Conservation (phyloP, 2,329 filamentous ascomycete species). For the Paecilomyces fulvus region DNA sequence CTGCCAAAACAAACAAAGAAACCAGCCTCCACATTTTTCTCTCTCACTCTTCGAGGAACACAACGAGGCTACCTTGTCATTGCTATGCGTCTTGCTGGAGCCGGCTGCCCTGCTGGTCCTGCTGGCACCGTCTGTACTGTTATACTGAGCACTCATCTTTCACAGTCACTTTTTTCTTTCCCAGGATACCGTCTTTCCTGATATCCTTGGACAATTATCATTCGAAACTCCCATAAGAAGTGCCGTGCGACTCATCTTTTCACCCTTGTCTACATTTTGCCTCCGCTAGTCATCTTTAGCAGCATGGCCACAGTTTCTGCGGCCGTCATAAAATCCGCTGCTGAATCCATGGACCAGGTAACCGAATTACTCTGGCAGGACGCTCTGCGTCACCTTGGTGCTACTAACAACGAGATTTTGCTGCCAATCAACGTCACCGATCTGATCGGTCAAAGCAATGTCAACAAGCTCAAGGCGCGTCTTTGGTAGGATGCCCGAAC, state of each 20-base stretch:
- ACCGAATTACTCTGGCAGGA: constrained; percentile 23
- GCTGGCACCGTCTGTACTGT: background rate
- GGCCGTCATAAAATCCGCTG: constrained; percentile 2
- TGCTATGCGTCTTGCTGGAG: no score
- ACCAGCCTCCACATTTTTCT: background rate
- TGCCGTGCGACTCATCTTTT: background rate
- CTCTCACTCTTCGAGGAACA: constrained; percentile 1
- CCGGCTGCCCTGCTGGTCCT: background rate
- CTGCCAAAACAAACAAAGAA: constrained; percentile 6
- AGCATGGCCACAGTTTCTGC: constrained; percentile 9
- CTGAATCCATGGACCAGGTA: constrained; percentile 8
- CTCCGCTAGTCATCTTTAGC: background rate
- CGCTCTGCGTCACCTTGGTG: constrained; percentile 18
- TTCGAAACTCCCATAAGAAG: no score
- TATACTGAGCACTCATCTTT: constrained; percentile 4
- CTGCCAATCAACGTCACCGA: constrained; percentile 22
- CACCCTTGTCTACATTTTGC: background rate
- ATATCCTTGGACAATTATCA: no score
- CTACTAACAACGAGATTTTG: constrained; percentile 24
- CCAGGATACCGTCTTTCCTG: background rate
- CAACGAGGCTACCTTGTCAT: background rate
- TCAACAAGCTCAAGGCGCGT: constrained; percentile 22
- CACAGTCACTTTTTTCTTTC: background rate
- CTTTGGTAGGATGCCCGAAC: constrained; percentile 17
- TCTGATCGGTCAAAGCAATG: constrained; percentile 20